Base-by-base conservation (phyloP, 306 rosid species). In the Crataegus laevigata region DNA sequence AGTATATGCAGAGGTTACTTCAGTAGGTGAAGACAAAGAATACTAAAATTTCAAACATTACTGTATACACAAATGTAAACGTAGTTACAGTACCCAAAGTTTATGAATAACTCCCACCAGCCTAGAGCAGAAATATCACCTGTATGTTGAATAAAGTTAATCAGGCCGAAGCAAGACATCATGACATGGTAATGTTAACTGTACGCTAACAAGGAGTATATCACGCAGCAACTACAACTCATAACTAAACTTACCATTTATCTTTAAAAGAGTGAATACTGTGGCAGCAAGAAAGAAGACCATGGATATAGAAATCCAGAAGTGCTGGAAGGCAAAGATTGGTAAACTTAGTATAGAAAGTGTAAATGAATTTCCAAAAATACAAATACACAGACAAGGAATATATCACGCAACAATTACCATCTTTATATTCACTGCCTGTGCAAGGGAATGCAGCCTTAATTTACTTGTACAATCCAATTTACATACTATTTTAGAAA, bases 291-390 rank as follows among this genome's bases (percentile, higher is more conserved):
- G 75, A 75, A 91, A 84, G 96, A 94, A 91, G 83, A 94, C 97
- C 98, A 94, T 94, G 82, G 98, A 87, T 76, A 94, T 94, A 45
- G 98, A 88, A 74, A 94, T 91, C 98, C 98, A 94, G 91, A 94
- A 94, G 87, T 94, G 98, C 98, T 94, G 79, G 75, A 85, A 81
- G 79, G 59, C 78, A 85, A 57, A 77, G 79, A 67, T 18, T 52
- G 19, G 69, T 58, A 58, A 50, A 77, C 63, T 85, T 24, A 84
- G 85, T 73, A 82, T 57, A 66, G 59, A 4, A 66, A 60, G 43
- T 22, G 51, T 72, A 51, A 70, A 76, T 25, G 64, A 61, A 43
- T 25, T 38, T n/a, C 13, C 54, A 64, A 26, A 73, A 42, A 11
- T 38, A 75, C 58, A 66, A 29, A 50, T 5, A 60, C 19, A 51